Conservation (phyloP, 805 yeast genomes). For the Kuraishia ogatae region DNA sequence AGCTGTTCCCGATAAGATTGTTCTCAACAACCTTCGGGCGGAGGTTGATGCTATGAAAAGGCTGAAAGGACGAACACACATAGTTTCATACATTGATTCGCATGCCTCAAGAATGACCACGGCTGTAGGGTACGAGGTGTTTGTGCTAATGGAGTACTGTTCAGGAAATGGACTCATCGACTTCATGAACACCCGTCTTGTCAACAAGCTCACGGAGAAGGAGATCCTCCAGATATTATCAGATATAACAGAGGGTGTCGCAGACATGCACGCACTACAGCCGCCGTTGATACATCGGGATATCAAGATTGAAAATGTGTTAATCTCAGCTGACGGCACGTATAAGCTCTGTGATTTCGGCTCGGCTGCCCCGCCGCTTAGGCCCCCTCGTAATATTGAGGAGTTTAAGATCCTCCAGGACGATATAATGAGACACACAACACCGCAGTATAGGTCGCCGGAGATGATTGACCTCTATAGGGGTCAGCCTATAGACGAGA, state of each 20-base stretch:
- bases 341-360: conserved; percentile 81
- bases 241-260: conserved; percentile 65
- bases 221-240: conserved; percentile 64
- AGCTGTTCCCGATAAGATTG: conserved; percentile 86
- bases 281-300: conserved; percentile 76
- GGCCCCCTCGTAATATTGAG: conserved; percentile 53
- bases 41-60: conserved; percentile 98
- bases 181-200: conserved; percentile 67
- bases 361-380: conserved; percentile 56
- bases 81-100: conserved; percentile 89
- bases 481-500: conserved; percentile 69
- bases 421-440: conserved; percentile 70
- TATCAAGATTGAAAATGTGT: conserved; percentile 74
- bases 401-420: conserved; percentile 53
- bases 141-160: conserved; percentile 74
- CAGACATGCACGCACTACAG: conserved; percentile 63
- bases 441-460: conserved; percentile 80
- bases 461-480: conserved; percentile 72
- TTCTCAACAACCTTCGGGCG: conserved; percentile 73
- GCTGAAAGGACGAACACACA: conserved; percentile 64
- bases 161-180: conserved; percentile 69
- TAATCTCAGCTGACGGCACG: conserved; percentile 47
- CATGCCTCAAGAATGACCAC: conserved; percentile 70
- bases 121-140: conserved; percentile 64
- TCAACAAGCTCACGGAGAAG: conserved; percentile 54